Conservation (phyloP, 2,329 filamentous ascomycete genomes). For the Paecilomyces variotii region DNA sequence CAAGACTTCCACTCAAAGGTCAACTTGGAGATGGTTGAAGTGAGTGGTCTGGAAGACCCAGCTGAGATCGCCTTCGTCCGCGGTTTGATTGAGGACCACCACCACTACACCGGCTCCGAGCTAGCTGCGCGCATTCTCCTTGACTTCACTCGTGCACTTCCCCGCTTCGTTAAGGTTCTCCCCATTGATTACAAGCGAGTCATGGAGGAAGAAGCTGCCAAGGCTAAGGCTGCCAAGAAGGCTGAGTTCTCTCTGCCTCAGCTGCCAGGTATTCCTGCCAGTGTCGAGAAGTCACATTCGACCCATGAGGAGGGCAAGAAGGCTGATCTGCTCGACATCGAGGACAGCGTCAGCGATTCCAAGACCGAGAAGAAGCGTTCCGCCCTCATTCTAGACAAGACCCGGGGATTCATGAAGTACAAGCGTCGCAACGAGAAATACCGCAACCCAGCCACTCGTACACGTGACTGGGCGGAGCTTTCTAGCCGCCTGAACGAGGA, state of each 20-base stretch:
- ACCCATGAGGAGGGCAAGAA: conserved; percentile 59
- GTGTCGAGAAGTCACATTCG: conserved; percentile 48
- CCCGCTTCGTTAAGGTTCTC: conserved; percentile 86
- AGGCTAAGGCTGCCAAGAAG: conserved; percentile 77
- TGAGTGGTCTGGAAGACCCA: conserved; percentile 73
- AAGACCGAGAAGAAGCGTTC: conserved; percentile 84
- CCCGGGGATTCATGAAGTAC: conserved; percentile 96
- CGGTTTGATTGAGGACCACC: conserved; percentile 89
- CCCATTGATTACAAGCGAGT: conserved; percentile 96
- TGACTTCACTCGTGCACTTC: conserved; percentile 89
- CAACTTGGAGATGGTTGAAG: conserved; percentile 96
- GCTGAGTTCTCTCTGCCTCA: conserved; percentile 73
- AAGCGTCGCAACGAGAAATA: conserved; percentile 89
- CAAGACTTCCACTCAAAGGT: conserved; percentile 87
- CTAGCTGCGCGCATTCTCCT: conserved; percentile 83
- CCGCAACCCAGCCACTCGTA: conserved; percentile 71
- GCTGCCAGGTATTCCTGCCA: conserved; percentile 52
- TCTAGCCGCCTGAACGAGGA: conserved; percentile 83
- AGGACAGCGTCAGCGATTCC: conserved; percentile 79
- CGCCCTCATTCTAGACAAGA: conserved; percentile 93
- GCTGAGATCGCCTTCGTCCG: conserved; percentile 84
- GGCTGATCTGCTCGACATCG: conserved; percentile 71
- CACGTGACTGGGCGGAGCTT: conserved; percentile 89
- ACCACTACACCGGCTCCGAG: conserved; percentile 96
- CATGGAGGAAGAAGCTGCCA: conserved; percentile 73